These are phyloP conservation scores for Colletotrichum spinosum DNA, from an alignment of 2,329 filamentous ascomycete species.

Conservation along the genomic window DNA sequence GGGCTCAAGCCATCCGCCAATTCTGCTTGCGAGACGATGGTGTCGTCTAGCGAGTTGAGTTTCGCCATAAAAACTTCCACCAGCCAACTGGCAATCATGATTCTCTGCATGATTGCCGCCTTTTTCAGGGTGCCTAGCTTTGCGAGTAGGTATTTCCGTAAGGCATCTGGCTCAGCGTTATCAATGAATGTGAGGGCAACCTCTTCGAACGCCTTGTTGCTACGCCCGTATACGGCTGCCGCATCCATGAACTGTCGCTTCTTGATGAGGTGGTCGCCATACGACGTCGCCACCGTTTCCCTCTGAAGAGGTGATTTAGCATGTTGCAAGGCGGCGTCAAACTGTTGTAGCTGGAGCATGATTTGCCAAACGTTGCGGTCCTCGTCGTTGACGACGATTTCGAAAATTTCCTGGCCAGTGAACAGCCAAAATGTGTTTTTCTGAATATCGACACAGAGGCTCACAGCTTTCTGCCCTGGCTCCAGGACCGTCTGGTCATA, in stretches of 20 bases:
- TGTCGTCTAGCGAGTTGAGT: conserved; percentile 93
- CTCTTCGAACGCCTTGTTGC: conserved; percentile 96
- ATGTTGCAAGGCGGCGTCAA: conserved; percentile 88
- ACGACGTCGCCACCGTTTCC: conserved; percentile 91
- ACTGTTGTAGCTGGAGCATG: conserved; percentile 87
- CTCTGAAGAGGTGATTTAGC: conserved; percentile 84
- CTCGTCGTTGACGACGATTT: conserved; percentile 91
- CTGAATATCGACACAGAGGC: conserved; percentile 87
- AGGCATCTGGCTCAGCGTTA: conserved; percentile 86
- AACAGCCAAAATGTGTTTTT: conserved; percentile 99
- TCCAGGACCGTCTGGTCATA: conserved; percentile 91
- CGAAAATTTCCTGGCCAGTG: conserved; percentile 89
- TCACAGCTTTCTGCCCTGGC: conserved; percentile 81
- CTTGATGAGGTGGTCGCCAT: conserved; percentile 86
- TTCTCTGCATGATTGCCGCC: conserved; percentile 87
- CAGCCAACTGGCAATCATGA: conserved; percentile 96
- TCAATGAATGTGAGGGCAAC: conserved; percentile 93
- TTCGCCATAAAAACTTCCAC: conserved; percentile 98
- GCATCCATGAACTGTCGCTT: conserved; percentile 89
- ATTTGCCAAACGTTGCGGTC: conserved; percentile 95
- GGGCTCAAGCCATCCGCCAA: conserved; percentile 78
- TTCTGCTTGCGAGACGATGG: conserved; percentile 89
- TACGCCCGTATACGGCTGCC: conserved; percentile 90
- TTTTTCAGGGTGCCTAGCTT: conserved; percentile 88
- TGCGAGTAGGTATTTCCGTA: conserved; percentile 88